Conservation (phyloP, 768 basidiomycete genomes). For the Trametes coccinea region DNA sequence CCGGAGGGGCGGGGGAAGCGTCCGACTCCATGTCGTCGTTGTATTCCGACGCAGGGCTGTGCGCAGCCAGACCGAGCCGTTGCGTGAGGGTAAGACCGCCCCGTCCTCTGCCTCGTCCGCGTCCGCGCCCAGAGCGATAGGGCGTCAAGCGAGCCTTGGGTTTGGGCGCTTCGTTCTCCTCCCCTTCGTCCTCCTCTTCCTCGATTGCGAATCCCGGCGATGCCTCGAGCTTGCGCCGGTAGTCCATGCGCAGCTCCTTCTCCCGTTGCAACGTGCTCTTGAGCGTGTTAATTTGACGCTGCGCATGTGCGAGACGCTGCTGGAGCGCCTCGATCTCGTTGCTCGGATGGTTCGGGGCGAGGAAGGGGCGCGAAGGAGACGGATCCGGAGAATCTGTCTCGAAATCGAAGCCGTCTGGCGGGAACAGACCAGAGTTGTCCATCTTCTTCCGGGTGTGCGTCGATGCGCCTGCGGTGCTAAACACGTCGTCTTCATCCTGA, state of each 20-base stretch:
- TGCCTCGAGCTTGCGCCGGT: slow-evolving; percentile 53
- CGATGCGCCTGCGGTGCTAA: slow-evolving; percentile 60
- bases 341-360: slow-evolving; percentile 71
- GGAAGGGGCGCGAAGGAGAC: slow-evolving; percentile 60
- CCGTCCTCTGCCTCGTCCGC: slow-evolving; percentile 51
- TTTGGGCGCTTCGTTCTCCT: slow-evolving; percentile 27
- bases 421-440: slow-evolving; percentile 50
- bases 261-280: slow-evolving; percentile 79
- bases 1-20: slow-evolving; percentile 32
- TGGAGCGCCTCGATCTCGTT: slow-evolving; percentile 83
- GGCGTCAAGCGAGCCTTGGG: slow-evolving; percentile 50
- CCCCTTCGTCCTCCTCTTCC: slow-evolving; percentile 47
- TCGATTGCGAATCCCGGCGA: slow-evolving; percentile 42
- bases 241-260: slow-evolving; percentile 78
- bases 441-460: slow-evolving; percentile 60
- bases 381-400: slow-evolving; percentile 60
- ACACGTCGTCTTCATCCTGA: slow-evolving; percentile 64
- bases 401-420: slow-evolving; percentile 44
- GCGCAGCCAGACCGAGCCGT: slow-evolving; percentile 59
- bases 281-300: slow-evolving; percentile 81
- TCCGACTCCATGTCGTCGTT: slow-evolving; percentile 38
- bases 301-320: slow-evolving; percentile 81
- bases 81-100: slow-evolving; percentile 66
- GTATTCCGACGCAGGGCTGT: slow-evolving; percentile 52
- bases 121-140: slow-evolving; percentile 53